Base-by-base conservation (phyloP, 129 eudicot species). In the Apium graveolens region DNA sequence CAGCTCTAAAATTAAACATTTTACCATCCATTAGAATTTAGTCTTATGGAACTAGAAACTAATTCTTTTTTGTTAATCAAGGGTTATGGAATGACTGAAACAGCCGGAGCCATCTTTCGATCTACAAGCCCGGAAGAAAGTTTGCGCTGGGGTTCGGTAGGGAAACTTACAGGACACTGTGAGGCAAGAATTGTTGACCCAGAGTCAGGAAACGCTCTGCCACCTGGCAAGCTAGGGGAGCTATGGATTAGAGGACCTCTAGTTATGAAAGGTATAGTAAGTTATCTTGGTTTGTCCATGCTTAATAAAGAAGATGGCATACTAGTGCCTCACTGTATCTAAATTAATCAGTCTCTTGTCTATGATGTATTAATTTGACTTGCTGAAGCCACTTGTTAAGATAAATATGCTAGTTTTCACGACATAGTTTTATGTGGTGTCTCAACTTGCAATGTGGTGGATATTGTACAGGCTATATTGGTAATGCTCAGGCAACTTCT, bases 41-140 rank as follows among this genome's bases (percentile, higher is more conserved):
- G 17, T 45, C 49, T 45, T 45, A 45, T 45, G n/a, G n/a, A n/a
- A n/a, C n/a, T n/a, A n/a, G 38, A 37, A 73, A 73, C 76, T n/a
- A 43, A 43, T 73, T 5, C 11, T 44, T 26, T 4, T 5, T 73
- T 43, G 74, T 79, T 26, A 11, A 20, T 34, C 10, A 76, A 72
- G 89, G 86, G 84, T 27, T 86, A 83, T 74, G 89, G 86, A 26
- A 35, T 86, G 86, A 86, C 89, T 7, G 89, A 86, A 53, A 73
- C 84, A 12, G 27, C 62, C 5, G 89, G 89, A 9, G 78, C 41
- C n/a, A 86, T 75, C 6, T 48, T 29, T 34, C 37, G 82, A 78
- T 35, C 73, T 35, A 7, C 38, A 16, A 31, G 38, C 27, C 81
- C 78, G 4, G 89, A 86, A 42, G 89, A 86, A 75, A 31, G 31